Base-by-base conservation (phyloP, 208 protist species). In the Vickermania ingenoplastis region DNA sequence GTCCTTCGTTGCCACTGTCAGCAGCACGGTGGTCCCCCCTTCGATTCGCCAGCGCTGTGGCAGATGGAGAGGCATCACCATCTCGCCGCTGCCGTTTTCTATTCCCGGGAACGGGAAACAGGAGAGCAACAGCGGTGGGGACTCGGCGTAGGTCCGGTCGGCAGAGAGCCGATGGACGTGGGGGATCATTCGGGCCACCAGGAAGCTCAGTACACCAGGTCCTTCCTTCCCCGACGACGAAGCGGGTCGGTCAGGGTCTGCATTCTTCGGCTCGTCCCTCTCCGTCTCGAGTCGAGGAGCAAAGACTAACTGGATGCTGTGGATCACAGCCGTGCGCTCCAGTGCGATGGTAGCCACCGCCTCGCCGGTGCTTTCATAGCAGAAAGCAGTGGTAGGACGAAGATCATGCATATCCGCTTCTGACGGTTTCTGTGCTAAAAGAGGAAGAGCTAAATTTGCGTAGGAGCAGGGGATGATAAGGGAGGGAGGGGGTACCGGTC, bases 141-240 rank as follows among this genome's bases (percentile, higher is more conserved):
- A 41, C 2, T 23, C 60, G 21, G 50, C 26, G 63, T 75, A 78
- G 13, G 59, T 2, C 26, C 41, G 55, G 45, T 78, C 72, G 1
- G 67, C 72, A 27, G 72, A 65, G 23, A 53, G 58, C 29, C 51
- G 58, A n/a, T 25, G 41, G 7, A 14, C 62, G 51, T 31, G 23
- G 22, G 72, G 63, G 0, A 63, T 31, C 7, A 57, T 59, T n/a
- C 55, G 52, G 11, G 67, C 72, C 72, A 67, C 73, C 24, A 78
- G 11, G 5, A 59, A 11, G 24, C 36, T 17, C 36, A 45, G 36
- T n/a, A n/a, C n/a, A 45, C 36, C 36, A 7, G 36, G 17, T 7
- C 36, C 36, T 45, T 17, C 36, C 36, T 45, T 17, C 36, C 7
- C 36, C 17, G 36, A 45, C 36, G 36, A n/a, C 36, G 36, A 45